A percentile compares a stretch with the other conserved stretches of the same genome.
Evolutionary conservation across 202 grass and related monocot species (phyloP).

Genomic region (Musa balbisiana): DNA sequence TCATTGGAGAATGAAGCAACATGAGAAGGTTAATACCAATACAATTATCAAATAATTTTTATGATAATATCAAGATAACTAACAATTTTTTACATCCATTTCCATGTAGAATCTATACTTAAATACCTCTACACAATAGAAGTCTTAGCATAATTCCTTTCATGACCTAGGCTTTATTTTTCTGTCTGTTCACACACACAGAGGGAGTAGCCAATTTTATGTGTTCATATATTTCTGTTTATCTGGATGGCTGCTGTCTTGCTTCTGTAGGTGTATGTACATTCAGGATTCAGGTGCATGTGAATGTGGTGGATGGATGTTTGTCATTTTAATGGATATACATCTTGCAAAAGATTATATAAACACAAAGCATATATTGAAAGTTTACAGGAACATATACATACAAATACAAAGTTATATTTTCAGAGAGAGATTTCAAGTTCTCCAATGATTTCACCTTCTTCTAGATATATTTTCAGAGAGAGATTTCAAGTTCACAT

Average conservation of each 20-base stretch:
- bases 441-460: no score
- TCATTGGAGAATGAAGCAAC: slow-evolving; percentile 94
- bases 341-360: no score
- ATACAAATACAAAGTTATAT: no score
- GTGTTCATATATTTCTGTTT: no score
- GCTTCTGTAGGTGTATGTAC: neutral
- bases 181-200: neutral
- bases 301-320: neutral
- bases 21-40: slow-evolving; percentile 63
- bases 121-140: neutral
- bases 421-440: no score
- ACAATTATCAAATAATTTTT: slow-evolving; percentile 1
- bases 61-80: neutral
- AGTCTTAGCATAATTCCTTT: neutral
- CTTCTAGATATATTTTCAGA: no score
- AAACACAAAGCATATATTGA: no score
- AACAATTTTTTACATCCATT: neutral
- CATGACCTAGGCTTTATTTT: neutral
- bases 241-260: neutral
- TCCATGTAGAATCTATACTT: neutral
- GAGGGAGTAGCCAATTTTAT: no score
- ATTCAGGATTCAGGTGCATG: no score
- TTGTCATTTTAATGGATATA: neutral
- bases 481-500: no score
- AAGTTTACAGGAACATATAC: no score